A percentile compares a stretch with the other conserved stretches of the same genome.
Conservation (phyloP, 768 basidiomycete species). For the Mycena haematopus region DNA sequence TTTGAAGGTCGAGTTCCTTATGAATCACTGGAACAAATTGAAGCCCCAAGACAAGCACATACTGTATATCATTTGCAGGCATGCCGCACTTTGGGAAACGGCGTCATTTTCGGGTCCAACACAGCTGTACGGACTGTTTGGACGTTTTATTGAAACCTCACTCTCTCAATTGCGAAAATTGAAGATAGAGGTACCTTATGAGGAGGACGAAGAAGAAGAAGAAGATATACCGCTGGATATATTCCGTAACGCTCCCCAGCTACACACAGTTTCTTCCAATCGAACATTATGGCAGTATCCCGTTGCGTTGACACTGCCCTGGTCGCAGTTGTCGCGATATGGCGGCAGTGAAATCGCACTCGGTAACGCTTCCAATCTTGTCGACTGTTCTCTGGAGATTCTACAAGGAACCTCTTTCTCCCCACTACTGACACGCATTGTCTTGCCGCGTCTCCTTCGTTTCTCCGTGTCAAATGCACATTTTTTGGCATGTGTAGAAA, state of each 20-base stretch:
- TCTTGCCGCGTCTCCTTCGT: neutral
- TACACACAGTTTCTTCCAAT: neutral
- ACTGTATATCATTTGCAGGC: neutral
- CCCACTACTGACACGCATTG: too few species aligned
- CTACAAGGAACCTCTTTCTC: too few species aligned
- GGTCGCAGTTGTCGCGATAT: neutral
- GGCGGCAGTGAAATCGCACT: neutral
- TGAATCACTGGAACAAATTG: too few species aligned
- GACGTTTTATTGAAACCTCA: neutral
- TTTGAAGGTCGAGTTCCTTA: too few species aligned
- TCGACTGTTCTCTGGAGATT: neutral
- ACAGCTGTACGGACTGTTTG: neutral
- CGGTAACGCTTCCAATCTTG: neutral
- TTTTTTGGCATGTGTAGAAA: too few species aligned
- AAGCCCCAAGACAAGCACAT: neutral
- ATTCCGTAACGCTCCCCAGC: neutral
- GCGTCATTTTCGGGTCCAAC: neutral
- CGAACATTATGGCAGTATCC: neutral
- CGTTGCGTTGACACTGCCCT: neutral
- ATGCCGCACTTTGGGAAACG: neutral
- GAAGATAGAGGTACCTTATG: neutral
- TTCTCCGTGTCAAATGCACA: too few species aligned
- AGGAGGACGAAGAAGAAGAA: too few species aligned
- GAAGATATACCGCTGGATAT: neutral
- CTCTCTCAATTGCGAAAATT: neutral